These are phyloP conservation scores for Closterium sp. DNA, from an alignment of 139 green algal genomes.

Conservation along the genomic window DNA sequence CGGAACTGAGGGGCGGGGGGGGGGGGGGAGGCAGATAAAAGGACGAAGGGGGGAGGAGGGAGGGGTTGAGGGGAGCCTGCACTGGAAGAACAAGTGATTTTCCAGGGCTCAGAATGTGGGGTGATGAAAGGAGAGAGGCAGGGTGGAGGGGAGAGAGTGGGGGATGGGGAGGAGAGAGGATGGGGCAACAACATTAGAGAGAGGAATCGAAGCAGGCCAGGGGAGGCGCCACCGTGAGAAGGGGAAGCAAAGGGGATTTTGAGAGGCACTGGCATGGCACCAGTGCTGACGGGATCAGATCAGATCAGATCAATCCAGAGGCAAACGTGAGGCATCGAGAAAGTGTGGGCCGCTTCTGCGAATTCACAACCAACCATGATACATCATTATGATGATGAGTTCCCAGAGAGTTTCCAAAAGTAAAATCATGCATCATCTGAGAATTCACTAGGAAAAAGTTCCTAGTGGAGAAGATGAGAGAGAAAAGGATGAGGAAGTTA, in stretches of 20 bases:
- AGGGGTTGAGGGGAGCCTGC: background rate
- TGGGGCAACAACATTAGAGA: background rate
- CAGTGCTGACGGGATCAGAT: too few species aligned
- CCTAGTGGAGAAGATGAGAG: background rate
- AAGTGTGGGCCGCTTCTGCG: too few species aligned
- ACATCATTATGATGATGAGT: too few species aligned
- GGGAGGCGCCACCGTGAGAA: background rate
- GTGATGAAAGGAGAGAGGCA: background rate
- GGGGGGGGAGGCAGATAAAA: background rate
- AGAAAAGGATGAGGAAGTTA: background rate
- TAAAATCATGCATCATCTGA: too few species aligned
- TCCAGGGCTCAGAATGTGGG: background rate
- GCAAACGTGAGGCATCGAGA: too few species aligned
- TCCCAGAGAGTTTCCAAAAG: too few species aligned
- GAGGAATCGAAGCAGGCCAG: background rate
- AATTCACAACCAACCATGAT: too few species aligned
- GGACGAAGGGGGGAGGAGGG: background rate
- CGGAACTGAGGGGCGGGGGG: slow-evolving; percentile 63
- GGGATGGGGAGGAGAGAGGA: background rate
- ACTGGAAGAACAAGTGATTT: background rate
- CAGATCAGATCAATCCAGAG: too few species aligned
- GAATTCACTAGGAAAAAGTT: too few species aligned
- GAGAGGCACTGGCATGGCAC: too few species aligned
- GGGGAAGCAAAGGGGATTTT: background rate
- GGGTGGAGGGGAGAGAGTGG: background rate